Evolutionary conservation across 768 basidiomycete genomes (phyloP), one percentile per base, ranked within the genome.

Genomic region (Holtermanniella nyarrowii): DNA sequence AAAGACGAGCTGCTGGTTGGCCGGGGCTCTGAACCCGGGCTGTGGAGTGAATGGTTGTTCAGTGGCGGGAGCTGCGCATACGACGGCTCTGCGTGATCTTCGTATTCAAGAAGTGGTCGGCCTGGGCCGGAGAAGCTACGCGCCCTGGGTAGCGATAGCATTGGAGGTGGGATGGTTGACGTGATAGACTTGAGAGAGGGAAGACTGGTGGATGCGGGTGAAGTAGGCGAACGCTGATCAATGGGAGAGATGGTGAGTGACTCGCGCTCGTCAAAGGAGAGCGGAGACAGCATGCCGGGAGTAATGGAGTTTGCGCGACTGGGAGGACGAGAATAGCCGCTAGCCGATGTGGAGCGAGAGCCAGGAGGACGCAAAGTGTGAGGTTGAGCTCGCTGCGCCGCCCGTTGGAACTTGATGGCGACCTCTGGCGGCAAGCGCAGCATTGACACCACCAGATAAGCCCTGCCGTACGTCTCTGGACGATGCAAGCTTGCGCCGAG

Each of bases 401-500:
- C 10, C 16, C 31, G 31, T 7, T 37, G 31, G 31, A 37, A 37
- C 16, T 37, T 37, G 31, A 16, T 16, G 16, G 31, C 31, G 31
- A 37, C 31, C 31, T 37, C 31, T 7, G 31, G 31, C 16, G 57
- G 57, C 16, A 58, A 54, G 3, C 53, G 42, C 13, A 64, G 47
- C 23, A 58, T 56, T 1, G 59, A 61, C 26, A 64, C 37, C 1
- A 61, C 62, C 3, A 63, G 44, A 39, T 63, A 63, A n/a, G 50
- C 41, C 14, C 52, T 37, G 24, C 40, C 50, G 4, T 60, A 41
- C 1, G 56, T 60, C 21, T 60, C 61, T 12, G 61, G 56, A 25
- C 52, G 48, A 57, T 59, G 61, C 23, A 65, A 27, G 18, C 53
- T 59, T 12, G 56, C 66, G 4, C 63, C 66, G 3, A 68, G 49